These are phyloP conservation scores for Aquanectria penicillioides DNA, from an alignment of 2,329 filamentous ascomycete species.

Conservation along the genomic window DNA sequence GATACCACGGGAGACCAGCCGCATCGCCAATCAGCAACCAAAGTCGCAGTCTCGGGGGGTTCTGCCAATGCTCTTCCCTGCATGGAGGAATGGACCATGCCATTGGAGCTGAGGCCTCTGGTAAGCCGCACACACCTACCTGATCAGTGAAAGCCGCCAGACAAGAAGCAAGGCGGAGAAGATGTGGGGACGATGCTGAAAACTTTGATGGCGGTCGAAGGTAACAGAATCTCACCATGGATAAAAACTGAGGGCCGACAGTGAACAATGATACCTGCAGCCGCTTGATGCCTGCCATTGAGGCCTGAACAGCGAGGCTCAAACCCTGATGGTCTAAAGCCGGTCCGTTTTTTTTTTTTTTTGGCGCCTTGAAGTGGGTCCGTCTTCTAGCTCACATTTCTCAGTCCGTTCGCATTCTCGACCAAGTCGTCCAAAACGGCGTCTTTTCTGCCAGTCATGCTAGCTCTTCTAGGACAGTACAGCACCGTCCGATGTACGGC, in stretches of 20 bases:
- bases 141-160: background rate
- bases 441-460: conserved; percentile 23
- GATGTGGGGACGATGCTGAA: conserved; percentile 8
- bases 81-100: background rate
- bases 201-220: conserved; percentile 9
- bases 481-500: conserved; percentile 28
- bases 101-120: background rate
- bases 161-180: background rate
- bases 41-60: background rate
- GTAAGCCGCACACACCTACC: no score
- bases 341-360: no score
- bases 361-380: no score
- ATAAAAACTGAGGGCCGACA: background rate
- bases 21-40: conserved; percentile 35
- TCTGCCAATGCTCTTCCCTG: conserved; percentile 27
- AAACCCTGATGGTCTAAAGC: no score
- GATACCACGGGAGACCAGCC: conserved; percentile 32
- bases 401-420: no score
- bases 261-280: background rate
- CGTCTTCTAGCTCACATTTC: conserved; percentile 19
- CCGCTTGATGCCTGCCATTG: background rate
- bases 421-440: conserved; percentile 34
- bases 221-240: background rate
- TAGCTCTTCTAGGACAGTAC: conserved; percentile 32
- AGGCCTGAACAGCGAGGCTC: conserved; percentile 4